Evolutionary conservation across 352 stramenopile species (phyloP).

Genomic region (Phytophthora parvispora): DNA sequence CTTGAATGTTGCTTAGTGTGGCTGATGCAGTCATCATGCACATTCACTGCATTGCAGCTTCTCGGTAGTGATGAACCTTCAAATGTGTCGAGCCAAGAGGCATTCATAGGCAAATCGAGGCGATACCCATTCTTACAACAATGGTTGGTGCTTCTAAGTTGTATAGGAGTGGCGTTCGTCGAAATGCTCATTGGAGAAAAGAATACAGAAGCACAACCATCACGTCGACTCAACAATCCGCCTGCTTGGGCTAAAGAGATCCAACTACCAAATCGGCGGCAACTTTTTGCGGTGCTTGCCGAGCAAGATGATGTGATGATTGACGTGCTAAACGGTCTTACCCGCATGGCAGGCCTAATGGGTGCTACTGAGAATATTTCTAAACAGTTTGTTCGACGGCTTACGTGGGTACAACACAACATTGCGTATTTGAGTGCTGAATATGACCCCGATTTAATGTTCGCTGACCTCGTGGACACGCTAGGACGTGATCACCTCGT

Average conservation of each 20-base stretch:
- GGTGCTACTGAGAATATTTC: background rate
- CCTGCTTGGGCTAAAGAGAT: background rate
- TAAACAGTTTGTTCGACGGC: background rate
- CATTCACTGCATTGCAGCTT: constrained; percentile 33
- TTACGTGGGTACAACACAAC: background rate
- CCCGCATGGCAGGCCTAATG: constrained; percentile 24
- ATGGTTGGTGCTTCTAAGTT: constrained; percentile 55
- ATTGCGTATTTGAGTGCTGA: constrained; percentile 29
- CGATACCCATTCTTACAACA: constrained; percentile 69
- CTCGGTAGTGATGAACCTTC: constrained; percentile 22
- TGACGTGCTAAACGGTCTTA: constrained; percentile 61
- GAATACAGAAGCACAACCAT: background rate
- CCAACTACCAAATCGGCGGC: constrained; percentile 35
- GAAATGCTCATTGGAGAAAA: background rate
- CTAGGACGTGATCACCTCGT: constrained; percentile 73
- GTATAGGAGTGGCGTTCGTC: constrained; percentile 30
- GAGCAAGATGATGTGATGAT: constrained; percentile 83
- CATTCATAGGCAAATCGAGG: constrained; percentile 49
- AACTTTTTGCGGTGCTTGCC: constrained; percentile 60
- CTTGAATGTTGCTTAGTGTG: constrained; percentile 28
- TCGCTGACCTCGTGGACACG: constrained; percentile 54
- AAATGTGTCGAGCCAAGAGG: constrained; percentile 27
- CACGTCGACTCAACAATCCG: background rate
- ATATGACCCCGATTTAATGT: constrained; percentile 67
- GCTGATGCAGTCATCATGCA: constrained; percentile 35